Evolutionary conservation across 73 alveolate genomes (phyloP).

Genomic region (Stentor coeruleus): DNA sequence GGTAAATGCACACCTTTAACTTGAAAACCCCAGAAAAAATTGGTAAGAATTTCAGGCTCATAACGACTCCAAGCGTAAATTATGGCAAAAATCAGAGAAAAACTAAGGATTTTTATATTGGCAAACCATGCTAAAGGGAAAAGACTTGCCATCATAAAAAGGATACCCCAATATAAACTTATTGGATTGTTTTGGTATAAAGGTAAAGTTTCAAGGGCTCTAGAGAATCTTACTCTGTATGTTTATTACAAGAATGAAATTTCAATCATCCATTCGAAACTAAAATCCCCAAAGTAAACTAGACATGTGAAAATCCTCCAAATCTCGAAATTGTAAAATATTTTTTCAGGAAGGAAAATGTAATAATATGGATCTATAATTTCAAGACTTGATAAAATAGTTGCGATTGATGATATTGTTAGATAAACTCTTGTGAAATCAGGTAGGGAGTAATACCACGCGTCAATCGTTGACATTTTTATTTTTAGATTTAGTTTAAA

Average conservation of each 20-base stretch:
- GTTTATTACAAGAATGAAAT: not conserved
- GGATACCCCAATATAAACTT: not conserved
- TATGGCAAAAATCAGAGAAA: not conserved
- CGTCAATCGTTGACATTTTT: not conserved
- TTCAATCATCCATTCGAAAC: not conserved
- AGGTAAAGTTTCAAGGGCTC: not conserved
- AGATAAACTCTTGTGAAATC: not conserved
- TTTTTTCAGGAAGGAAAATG: not conserved
- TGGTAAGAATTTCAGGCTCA: not conserved
- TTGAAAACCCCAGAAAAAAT: not conserved
- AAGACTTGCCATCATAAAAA: not conserved
- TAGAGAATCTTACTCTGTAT: not conserved
- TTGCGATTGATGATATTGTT: not conserved
- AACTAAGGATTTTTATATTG: not conserved
- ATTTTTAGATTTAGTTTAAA: no score
- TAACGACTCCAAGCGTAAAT: not conserved
- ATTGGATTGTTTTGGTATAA: not conserved
- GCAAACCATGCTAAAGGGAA: not conserved
- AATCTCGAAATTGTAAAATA: not conserved
- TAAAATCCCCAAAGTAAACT: not conserved
- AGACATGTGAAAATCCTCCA: not conserved
- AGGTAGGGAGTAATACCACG: conserved; percentile 17
- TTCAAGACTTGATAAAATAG: not conserved
- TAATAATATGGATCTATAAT: not conserved
- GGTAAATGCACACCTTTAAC: not conserved